A percentile compares a stretch with the other conserved stretches of the same genome.
phyloP scores from a whole-genome alignment of 192 early-diverging fungal species.

The Diversispora eburnea region DNA sequence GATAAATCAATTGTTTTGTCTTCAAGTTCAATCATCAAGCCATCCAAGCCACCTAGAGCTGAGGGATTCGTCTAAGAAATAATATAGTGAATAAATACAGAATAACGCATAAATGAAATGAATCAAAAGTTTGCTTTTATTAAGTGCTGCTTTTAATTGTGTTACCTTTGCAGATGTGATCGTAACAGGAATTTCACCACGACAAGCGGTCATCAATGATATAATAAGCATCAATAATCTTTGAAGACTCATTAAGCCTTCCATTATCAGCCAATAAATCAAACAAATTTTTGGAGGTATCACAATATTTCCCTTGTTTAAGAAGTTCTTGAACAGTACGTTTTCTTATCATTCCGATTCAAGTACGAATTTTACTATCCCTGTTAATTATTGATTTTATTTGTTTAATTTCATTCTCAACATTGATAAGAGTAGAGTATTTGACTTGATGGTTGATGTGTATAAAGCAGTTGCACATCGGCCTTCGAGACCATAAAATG shows the following conservation, averaged over 20 bases:
- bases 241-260: constrained; percentile 78
- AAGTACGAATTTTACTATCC: constrained; percentile 68
- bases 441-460: constrained; percentile 83
- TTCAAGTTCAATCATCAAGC: constrained; percentile 87
- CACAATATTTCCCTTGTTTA: constrained; percentile 63
- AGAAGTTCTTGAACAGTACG: constrained; percentile 64
- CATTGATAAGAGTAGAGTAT: constrained; percentile 68
- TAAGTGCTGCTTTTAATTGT: constrained; percentile 72
- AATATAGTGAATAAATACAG: background rate
- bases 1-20: constrained; percentile 99
- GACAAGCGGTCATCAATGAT: constrained; percentile 83
- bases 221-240: constrained; percentile 80
- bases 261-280: constrained; percentile 91
- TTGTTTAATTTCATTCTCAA: constrained; percentile 79
- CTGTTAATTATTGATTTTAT: constrained; percentile 66
- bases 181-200: constrained; percentile 81
- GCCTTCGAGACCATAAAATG: constrained; percentile 91
- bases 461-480: constrained; percentile 97
- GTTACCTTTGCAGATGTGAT: constrained; percentile 88
- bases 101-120: too few relatives aligned
- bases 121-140: constrained; percentile 77
- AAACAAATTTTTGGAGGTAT: constrained; percentile 91
- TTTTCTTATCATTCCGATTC: constrained; percentile 75
- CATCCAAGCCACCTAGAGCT: constrained; percentile 93
- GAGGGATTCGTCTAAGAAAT: constrained; percentile 81